Conservation (phyloP, 2,329 filamentous ascomycete species). For the Triangularia setosa region DNA sequence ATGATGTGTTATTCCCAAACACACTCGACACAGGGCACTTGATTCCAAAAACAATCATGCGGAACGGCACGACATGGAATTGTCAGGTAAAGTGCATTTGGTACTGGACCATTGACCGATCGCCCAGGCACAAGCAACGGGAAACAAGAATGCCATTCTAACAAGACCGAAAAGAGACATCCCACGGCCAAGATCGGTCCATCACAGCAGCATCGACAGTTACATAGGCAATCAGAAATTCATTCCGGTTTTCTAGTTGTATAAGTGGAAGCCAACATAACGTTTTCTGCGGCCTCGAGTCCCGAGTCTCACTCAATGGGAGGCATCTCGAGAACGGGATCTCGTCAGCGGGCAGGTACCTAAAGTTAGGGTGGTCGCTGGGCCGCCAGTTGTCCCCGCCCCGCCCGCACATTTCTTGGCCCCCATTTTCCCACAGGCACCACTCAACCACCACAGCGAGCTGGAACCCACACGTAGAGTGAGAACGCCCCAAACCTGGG, state of each 20-base stretch:
- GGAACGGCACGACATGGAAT: slow-evolving; percentile 6
- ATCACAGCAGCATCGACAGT: background rate
- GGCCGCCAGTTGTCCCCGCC: slow-evolving; percentile 10
- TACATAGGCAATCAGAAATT: background rate
- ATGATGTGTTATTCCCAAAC: slow-evolving; percentile 18
- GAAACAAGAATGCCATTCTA: background rate
- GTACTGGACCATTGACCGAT: background rate
- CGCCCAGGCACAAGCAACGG: background rate
- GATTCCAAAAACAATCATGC: slow-evolving; percentile 3
- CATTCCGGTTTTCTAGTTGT: background rate
- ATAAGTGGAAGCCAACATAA: background rate
- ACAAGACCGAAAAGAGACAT: background rate
- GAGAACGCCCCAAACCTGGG: slow-evolving; percentile 17
- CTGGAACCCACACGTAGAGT: slow-evolving; percentile 13
- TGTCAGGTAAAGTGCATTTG: background rate
- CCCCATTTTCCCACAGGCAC: slow-evolving; percentile 12
- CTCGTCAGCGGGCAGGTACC: background rate
- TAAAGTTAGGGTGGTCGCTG: background rate
- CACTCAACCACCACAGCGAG: background rate
- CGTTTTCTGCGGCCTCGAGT: background rate
- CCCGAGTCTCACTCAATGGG: background rate
- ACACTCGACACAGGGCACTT: slow-evolving; percentile 17
- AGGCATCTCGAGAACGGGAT: background rate
- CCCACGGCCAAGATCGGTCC: background rate
- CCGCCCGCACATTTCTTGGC: slow-evolving; percentile 9